Evolutionary conservation across 345 rosid species (phyloP).

Genomic region (Hypericum androsaemum): DNA sequence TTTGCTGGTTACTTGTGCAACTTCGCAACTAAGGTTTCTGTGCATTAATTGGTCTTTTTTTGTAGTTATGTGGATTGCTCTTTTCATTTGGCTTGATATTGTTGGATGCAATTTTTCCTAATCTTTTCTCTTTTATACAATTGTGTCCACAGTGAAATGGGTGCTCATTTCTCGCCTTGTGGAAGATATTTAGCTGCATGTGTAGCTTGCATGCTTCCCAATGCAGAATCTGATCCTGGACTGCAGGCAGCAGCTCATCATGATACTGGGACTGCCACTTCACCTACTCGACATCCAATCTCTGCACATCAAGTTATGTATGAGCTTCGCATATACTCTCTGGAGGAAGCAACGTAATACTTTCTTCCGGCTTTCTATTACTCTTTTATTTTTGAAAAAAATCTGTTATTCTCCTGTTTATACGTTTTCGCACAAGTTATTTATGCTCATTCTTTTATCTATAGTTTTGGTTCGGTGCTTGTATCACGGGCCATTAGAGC

Average conservation of each 20-base stretch:
- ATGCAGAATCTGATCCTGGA: slow-evolving; percentile 66
- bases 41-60: too few relatives aligned
- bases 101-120: background rate
- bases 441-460: slow-evolving; percentile 13
- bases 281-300: slow-evolving; percentile 92
- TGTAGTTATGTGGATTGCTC: too few relatives aligned
- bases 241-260: slow-evolving; percentile 54
- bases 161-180: slow-evolving; percentile 98
- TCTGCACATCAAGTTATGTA: slow-evolving; percentile 88
- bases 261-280: slow-evolving; percentile 67
- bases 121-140: slow-evolving; percentile 9
- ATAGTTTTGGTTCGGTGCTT: slow-evolving; percentile 80
- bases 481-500: slow-evolving; percentile 88
- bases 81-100: slow-evolving; percentile 3
- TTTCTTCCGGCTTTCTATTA: slow-evolving; percentile 7
- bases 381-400: background rate
- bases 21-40: too few relatives aligned
- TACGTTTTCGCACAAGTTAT: background rate
- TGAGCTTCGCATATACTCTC: slow-evolving; percentile 93
- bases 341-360: slow-evolving; percentile 86
- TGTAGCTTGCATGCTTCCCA: slow-evolving; percentile 89
- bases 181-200: slow-evolving; percentile 96
- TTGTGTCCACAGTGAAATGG: slow-evolving; percentile 82
- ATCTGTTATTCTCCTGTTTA: slow-evolving; percentile 11
- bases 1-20: too few relatives aligned